phyloP scores from a whole-genome alignment of 805 yeast species.

The Sugiyamaella americana region DNA sequence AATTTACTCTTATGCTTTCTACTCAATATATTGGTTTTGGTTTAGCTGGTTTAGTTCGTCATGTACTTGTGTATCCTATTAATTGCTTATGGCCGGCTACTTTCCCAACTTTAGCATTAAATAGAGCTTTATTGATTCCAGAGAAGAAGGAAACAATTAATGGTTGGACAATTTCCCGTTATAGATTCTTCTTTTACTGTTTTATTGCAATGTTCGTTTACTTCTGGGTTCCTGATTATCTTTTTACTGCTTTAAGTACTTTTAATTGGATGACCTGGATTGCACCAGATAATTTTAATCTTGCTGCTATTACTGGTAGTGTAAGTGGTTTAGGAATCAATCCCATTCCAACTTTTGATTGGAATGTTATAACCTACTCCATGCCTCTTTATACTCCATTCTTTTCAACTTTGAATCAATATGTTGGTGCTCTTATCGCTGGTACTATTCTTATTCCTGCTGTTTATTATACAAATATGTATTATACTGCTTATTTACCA shows the following conservation, averaged over 20 bases:
- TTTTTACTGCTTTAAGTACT: constrained; percentile 54
- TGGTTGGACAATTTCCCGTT: constrained; percentile 58
- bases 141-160: constrained; percentile 38
- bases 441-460: constrained; percentile 40
- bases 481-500: constrained; percentile 59
- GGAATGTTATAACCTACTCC: constrained; percentile 33
- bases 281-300: constrained; percentile 45
- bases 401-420: constrained; percentile 32
- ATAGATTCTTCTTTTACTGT: constrained; percentile 43
- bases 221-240: constrained; percentile 65
- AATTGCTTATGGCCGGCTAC: constrained; percentile 46
- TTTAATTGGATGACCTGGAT: constrained; percentile 65
- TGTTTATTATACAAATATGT: constrained; percentile 47
- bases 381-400: constrained; percentile 41
- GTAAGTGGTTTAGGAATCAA: constrained; percentile 42
- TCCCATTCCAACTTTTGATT: constrained; percentile 43
- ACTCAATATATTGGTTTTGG: constrained; percentile 49
- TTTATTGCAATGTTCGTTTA: constrained; percentile 44
- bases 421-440: constrained; percentile 43
- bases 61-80: constrained; percentile 42
- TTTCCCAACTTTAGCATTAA: constrained; percentile 49
- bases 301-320: constrained; percentile 63
- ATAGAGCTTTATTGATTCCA: constrained; percentile 44
- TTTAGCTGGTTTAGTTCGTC: constrained; percentile 52
- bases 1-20: constrained; percentile 41